These are phyloP conservation scores for Neonectria punicea DNA, from an alignment of 2,329 filamentous ascomycete genomes.

Conservation along the genomic window DNA sequence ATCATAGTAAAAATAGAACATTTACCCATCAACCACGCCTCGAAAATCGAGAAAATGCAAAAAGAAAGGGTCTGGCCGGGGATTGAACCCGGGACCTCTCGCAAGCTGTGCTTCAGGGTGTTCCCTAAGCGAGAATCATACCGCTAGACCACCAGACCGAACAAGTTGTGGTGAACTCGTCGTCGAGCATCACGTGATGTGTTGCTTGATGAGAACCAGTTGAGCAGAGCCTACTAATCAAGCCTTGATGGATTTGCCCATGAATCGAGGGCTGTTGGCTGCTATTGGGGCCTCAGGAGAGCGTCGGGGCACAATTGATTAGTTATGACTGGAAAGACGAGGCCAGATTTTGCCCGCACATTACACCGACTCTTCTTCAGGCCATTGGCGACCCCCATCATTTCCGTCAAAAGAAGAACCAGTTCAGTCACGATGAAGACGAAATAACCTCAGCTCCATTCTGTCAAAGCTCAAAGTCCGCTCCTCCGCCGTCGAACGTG, in stretches of 20 bases:
- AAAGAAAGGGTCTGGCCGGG: slow-evolving; percentile 56
- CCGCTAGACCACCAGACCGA: slow-evolving; percentile 70
- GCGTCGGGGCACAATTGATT: not conserved
- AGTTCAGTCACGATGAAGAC: not conserved
- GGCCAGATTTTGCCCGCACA: not conserved
- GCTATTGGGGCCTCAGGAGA: too few relatives aligned
- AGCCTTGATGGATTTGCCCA: not conserved
- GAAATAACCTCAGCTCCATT: not conserved
- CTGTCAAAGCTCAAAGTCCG: slow-evolving; percentile 33
- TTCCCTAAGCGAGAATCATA: slow-evolving; percentile 78
- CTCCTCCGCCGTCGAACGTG: slow-evolving; percentile 28
- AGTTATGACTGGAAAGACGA: not conserved
- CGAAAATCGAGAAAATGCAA: slow-evolving; percentile 16
- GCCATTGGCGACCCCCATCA: too few relatives aligned
- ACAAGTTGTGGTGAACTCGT: slow-evolving; percentile 4
- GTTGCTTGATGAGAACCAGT: not conserved
- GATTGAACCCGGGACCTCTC: slow-evolving; percentile 60
- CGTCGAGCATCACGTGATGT: slow-evolving; percentile 21
- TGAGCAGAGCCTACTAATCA: not conserved
- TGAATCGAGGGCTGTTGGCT: too few relatives aligned
- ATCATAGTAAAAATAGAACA: not conserved
- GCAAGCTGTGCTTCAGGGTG: slow-evolving; percentile 52
- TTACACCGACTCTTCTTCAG: not conserved
- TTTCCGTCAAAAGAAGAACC: not conserved
- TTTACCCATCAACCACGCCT: not conserved